phyloP scores from a whole-genome alignment of 495 filamentous ascomycete species.

The Tuber borchii region DNA sequence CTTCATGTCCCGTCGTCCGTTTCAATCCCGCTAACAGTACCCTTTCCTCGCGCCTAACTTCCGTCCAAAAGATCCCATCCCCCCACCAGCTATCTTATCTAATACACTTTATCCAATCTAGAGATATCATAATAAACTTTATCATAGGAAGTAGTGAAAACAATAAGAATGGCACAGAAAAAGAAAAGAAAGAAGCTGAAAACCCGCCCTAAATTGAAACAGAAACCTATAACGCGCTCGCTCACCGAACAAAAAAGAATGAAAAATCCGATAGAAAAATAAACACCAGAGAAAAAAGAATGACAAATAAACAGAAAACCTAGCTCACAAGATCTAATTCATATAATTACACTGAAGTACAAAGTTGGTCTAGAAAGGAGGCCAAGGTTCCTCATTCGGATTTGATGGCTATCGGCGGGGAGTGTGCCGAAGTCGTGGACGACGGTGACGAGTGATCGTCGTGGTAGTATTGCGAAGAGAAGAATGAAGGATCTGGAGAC shows the following conservation, averaged over 20 bases:
- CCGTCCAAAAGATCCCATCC: not conserved
- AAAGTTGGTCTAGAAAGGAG: not conserved
- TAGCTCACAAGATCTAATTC: not conserved
- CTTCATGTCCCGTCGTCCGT: constrained; percentile 2
- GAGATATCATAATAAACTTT: not conserved
- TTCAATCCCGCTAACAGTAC: not conserved
- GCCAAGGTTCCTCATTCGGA: not conserved
- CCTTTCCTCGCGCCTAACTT: not conserved
- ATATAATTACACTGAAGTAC: constrained; percentile 4
- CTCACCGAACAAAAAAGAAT: not conserved
- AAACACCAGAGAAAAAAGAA: not conserved
- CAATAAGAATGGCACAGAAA: no score
- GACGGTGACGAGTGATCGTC: constrained; percentile 30
- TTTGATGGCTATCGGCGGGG: constrained; percentile 30
- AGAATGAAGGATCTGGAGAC: constrained; percentile 36
- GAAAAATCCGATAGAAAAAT: not conserved
- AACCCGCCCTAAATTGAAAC: not conserved
- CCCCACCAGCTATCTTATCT: not conserved
- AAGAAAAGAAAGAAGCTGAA: not conserved
- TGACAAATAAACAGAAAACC: constrained; percentile 1
- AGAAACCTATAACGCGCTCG: not conserved
- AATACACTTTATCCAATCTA: constrained; percentile 3
- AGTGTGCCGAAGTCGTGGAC: constrained; percentile 31
- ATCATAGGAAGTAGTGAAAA: not conserved
- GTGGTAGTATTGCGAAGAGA: constrained; percentile 33